phyloP scores from a whole-genome alignment of 768 basidiomycete species.

The Boletus eberwhitei region DNA sequence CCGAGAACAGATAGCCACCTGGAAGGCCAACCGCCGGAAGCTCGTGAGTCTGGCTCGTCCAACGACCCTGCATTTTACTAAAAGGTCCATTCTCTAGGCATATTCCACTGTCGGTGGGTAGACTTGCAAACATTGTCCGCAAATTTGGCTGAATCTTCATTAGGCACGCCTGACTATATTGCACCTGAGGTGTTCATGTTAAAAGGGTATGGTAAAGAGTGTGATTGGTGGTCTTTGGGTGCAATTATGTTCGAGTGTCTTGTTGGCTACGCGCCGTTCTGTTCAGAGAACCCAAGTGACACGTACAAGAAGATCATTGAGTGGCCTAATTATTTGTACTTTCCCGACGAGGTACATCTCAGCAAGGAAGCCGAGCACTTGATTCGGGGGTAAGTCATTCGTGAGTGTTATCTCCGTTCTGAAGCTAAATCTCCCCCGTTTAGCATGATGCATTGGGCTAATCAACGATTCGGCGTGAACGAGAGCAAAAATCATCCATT shows the following conservation, averaged over 20 bases:
- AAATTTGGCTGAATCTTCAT: slow-evolving; percentile 1
- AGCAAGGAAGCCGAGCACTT: slow-evolving; percentile 90
- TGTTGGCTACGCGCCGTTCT: slow-evolving; percentile 97
- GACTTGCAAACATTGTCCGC: not conserved
- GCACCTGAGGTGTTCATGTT: slow-evolving; percentile 97
- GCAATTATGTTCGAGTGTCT: slow-evolving; percentile 99
- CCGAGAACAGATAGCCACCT: slow-evolving; percentile 94
- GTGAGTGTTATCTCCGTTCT: not conserved
- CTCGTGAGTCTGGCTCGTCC: slow-evolving; percentile 48
- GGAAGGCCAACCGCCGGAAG: slow-evolving; percentile 98
- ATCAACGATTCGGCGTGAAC: slow-evolving; percentile 69
- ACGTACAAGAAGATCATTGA: slow-evolving; percentile 99
- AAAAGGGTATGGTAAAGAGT: slow-evolving; percentile 97
- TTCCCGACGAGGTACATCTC: slow-evolving; percentile 94
- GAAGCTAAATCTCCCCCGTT: slow-evolving; percentile 4
- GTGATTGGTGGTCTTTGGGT: slow-evolving; percentile 99
- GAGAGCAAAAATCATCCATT: slow-evolving; percentile 93
- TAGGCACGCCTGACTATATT: slow-evolving; percentile 57
- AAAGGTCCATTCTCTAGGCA: slow-evolving; percentile 50
- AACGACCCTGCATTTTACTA: not conserved
- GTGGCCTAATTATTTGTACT: slow-evolving; percentile 86
- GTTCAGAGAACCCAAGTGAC: slow-evolving; percentile 93
- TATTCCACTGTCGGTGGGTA: slow-evolving; percentile 78
- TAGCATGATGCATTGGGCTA: slow-evolving; percentile 85
- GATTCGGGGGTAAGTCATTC: slow-evolving; percentile 63